These are phyloP conservation scores for Pezicula radicicola DNA, from an alignment of 2,329 filamentous ascomycete species.

Conservation along the genomic window DNA sequence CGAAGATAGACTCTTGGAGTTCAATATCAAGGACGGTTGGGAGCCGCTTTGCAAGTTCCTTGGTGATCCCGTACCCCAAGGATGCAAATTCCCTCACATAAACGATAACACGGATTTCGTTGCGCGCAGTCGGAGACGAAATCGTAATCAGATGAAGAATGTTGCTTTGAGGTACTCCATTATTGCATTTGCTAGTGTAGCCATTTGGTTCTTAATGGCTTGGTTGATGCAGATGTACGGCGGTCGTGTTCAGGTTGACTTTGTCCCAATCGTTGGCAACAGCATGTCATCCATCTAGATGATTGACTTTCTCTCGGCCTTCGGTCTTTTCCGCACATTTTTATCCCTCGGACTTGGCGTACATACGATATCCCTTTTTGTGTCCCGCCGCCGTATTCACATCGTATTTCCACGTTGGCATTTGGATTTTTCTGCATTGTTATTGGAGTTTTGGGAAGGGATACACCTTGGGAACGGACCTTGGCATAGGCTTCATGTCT, in stretches of 20 bases:
- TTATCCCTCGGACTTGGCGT: neutral
- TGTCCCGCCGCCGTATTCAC: no score
- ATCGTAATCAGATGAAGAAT: constrained; percentile 46
- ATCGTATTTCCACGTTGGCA: no score
- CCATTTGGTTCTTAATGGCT: constrained; percentile 10
- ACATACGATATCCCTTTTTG: no score
- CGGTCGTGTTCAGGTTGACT: neutral
- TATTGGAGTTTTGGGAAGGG: no score
- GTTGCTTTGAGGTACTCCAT: constrained; percentile 25
- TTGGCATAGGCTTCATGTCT: no score
- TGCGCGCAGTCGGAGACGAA: constrained; percentile 39
- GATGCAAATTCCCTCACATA: constrained; percentile 39
- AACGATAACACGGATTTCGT: constrained; percentile 48
- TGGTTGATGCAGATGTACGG: neutral
- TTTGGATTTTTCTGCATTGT: no score
- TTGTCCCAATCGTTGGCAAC: neutral
- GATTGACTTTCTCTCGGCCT: no score
- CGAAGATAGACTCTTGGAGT: constrained; percentile 38
- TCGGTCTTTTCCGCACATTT: neutral
- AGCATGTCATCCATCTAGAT: neutral
- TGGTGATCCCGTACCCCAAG: constrained; percentile 18
- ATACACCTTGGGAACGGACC: no score
- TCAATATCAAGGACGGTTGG: constrained; percentile 41
- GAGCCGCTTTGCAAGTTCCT: constrained; percentile 43
- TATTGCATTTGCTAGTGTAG: constrained; percentile 33